A percentile compares a stretch with the other conserved stretches of the same genome.
Evolutionary conservation across 306 rosid genomes (phyloP).

Genomic region (Dalbergia oliveri): DNA sequence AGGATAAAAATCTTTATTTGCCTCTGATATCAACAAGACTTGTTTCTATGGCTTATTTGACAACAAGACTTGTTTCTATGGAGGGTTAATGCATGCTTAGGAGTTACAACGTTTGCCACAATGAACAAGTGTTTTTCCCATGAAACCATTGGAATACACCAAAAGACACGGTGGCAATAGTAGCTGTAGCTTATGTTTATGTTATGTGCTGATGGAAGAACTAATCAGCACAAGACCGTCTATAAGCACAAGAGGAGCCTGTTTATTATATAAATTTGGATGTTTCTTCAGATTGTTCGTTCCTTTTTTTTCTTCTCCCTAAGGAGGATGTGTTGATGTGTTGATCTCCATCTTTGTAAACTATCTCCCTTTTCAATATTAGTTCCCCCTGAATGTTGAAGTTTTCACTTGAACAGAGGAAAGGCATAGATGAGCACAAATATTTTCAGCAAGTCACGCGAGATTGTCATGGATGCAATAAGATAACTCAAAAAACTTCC

Average conservation of each 20-base stretch:
- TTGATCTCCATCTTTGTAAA: neutral
- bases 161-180: slow-evolving; percentile 40
- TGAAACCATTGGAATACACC: slow-evolving; percentile 25
- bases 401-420: slow-evolving; percentile 6
- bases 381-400: neutral
- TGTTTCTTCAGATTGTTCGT: neutral
- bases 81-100: neutral
- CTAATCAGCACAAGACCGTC: slow-evolving; percentile 62
- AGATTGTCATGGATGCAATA: slow-evolving; percentile 8
- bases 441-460: neutral
- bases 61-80: neutral
- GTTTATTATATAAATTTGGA: neutral
- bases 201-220: slow-evolving; percentile 56
- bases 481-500: slow-evolving; percentile 1
- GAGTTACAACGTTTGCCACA: slow-evolving; percentile 45
- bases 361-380: slow-evolving; percentile 14
- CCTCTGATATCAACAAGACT: slow-evolving; percentile 16
- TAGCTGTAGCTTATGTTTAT: slow-evolving; percentile 61
- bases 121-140: slow-evolving; percentile 30
- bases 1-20: slow-evolving; percentile 21
- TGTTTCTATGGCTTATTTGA: slow-evolving; percentile 15
- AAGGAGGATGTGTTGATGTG: slow-evolving; percentile 1
- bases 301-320: neutral
- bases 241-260: slow-evolving; percentile 53
- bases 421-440: neutral